Conservation (phyloP, 139 green algal genomes). For the Mychonastes homosphaera region DNA sequence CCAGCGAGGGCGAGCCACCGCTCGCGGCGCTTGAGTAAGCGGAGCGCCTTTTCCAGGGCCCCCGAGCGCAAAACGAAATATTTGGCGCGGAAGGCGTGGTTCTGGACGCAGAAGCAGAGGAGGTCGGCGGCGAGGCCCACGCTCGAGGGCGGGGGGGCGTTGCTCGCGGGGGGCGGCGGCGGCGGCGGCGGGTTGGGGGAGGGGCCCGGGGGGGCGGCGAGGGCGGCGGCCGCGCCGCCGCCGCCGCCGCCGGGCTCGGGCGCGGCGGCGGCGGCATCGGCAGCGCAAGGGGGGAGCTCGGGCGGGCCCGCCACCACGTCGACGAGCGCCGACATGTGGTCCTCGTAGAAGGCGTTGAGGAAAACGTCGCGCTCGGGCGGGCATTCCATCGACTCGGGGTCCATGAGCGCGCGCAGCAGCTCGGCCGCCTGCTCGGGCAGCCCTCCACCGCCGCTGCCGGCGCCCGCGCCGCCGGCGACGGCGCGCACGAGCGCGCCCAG, state of each 20-base stretch:
- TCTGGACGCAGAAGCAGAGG: constrained; percentile 90
- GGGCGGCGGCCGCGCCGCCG: too few relatives aligned
- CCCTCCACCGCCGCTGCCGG: constrained; percentile 31
- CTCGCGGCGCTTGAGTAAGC: constrained; percentile 67
- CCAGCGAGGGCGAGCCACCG: constrained; percentile 75
- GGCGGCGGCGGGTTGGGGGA: too few relatives aligned
- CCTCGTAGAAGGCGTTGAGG: constrained; percentile 91
- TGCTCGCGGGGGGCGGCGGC: too few relatives aligned
- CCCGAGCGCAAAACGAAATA: constrained; percentile 66
- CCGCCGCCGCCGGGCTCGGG: constrained; percentile 2
- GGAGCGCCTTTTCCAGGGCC: constrained; percentile 71
- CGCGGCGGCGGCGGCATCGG: too few relatives aligned
- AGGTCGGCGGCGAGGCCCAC: constrained; percentile 82
- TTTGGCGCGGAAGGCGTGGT: constrained; percentile 69
- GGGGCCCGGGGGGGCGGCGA: too few relatives aligned
- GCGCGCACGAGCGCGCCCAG: constrained; percentile 59
- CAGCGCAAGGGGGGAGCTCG: too few relatives aligned
- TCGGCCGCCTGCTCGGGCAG: constrained; percentile 77
- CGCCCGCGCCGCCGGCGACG: constrained; percentile 27
- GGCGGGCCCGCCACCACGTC: too few relatives aligned
- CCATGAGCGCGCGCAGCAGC: constrained; percentile 44
- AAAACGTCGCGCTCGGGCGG: constrained; percentile 76
- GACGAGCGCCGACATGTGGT: constrained; percentile 59
- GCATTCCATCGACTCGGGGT: constrained; percentile 74
- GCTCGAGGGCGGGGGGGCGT: constrained; percentile 30